A percentile compares a stretch with the other conserved stretches of the same genome.
phyloP scores from a whole-genome alignment of 2,329 filamentous ascomycete species.

The Fonsecaea pedrosoi region DNA sequence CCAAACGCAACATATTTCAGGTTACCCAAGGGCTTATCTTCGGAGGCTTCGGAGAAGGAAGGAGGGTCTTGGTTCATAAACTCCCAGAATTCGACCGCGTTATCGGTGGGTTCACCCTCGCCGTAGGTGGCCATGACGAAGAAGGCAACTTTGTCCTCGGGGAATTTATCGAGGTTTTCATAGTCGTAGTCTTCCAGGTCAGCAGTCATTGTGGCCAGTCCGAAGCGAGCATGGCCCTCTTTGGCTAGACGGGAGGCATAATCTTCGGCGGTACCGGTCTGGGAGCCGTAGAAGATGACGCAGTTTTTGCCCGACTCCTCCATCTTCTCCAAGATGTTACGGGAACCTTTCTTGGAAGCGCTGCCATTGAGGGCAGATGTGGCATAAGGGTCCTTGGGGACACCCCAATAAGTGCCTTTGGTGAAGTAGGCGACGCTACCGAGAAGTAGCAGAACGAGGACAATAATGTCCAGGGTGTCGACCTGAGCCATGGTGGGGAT shows the following conservation, averaged over 20 bases:
- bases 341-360: constrained; percentile 76
- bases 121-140: constrained; percentile 98
- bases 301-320: constrained; percentile 96
- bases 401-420: constrained; percentile 92
- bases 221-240: constrained; percentile 95
- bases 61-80: constrained; percentile 85
- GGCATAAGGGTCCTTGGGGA: constrained; percentile 87
- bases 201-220: constrained; percentile 96
- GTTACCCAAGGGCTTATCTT: constrained; percentile 73
- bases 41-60: constrained; percentile 70
- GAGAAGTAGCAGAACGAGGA: constrained; percentile 82
- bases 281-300: constrained; percentile 97
- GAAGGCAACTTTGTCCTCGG: constrained; percentile 88
- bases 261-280: constrained; percentile 97
- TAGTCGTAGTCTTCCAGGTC: constrained; percentile 98
- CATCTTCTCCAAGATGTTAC: constrained; percentile 95
- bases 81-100: constrained; percentile 98
- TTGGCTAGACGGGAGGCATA: constrained; percentile 96
- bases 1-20: constrained; percentile 95
- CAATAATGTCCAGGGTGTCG: constrained; percentile 91
- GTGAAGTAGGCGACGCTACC: constrained; percentile 96
- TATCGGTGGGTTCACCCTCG: constrained; percentile 97
- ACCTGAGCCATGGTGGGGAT: constrained; percentile 79
- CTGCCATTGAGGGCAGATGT: constrained; percentile 72
- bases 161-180: constrained; percentile 87